These are phyloP conservation scores for Austroboletus eburneus DNA, from an alignment of 768 basidiomycete species.

Conservation along the genomic window DNA sequence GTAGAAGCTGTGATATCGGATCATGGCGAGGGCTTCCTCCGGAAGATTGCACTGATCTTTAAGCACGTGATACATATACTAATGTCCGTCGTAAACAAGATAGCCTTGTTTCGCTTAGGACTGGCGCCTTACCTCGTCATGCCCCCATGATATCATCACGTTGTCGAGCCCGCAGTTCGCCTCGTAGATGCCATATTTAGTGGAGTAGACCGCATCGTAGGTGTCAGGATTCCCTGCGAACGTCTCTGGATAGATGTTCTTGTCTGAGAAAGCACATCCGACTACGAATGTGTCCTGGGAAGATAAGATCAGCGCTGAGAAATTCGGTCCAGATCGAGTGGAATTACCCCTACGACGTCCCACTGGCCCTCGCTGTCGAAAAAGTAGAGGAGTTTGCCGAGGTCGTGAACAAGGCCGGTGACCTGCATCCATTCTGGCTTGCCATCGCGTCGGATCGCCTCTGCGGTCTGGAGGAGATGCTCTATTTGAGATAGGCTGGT, in stretches of 20 bases:
- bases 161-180: constrained; percentile 80
- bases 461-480: constrained; percentile 88
- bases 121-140: constrained; percentile 68
- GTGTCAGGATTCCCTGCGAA: constrained; percentile 72
- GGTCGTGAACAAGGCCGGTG: constrained; percentile 81
- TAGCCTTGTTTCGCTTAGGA: constrained; percentile 1
- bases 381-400: constrained; percentile 82
- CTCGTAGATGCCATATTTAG: constrained; percentile 71
- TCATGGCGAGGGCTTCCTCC: constrained; percentile 82
- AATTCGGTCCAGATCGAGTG: neutral
- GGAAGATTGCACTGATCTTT: constrained; percentile 82
- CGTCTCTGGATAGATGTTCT: constrained; percentile 76
- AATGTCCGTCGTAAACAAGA: constrained; percentile 3
- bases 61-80: constrained; percentile 83
- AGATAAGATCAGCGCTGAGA: constrained; percentile 3
- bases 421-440: constrained; percentile 94
- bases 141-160: constrained; percentile 88
- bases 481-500: constrained; percentile 82
- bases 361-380: constrained; percentile 89
- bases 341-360: constrained; percentile 85
- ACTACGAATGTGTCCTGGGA: constrained; percentile 70
- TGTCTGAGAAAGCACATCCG: constrained; percentile 82
- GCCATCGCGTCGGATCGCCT: constrained; percentile 79
- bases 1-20: constrained; percentile 93
- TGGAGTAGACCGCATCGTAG: constrained; percentile 60